These are phyloP conservation scores for Royoungia palumana DNA, from an alignment of 768 basidiomycete genomes.

Conservation along the genomic window DNA sequence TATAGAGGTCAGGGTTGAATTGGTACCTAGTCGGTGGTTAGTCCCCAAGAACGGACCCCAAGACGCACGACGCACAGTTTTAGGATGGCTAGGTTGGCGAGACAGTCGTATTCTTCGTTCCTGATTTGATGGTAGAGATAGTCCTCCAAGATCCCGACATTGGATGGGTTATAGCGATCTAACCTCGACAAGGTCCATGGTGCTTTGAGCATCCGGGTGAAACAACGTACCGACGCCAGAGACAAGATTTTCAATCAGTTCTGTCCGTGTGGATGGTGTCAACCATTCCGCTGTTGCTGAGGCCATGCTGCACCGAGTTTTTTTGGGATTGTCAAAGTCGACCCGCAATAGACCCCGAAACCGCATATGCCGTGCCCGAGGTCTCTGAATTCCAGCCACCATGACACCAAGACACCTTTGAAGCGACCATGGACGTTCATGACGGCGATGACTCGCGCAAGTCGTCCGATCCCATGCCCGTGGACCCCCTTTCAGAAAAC, in stretches of 20 bases:
- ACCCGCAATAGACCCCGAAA: conserved; percentile 7
- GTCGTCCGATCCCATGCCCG: conserved; percentile 7
- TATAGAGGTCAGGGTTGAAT: conserved; percentile 91
- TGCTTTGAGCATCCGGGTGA: background rate
- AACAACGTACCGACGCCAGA: conserved; percentile 75
- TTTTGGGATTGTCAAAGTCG: conserved; percentile 3
- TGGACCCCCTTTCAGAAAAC: conserved; percentile 5
- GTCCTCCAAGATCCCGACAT: conserved; percentile 90
- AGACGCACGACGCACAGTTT: conserved; percentile 61
- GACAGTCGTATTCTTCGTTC: conserved; percentile 87
- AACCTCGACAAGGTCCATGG: conserved; percentile 3
- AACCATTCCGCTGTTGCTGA: conserved; percentile 59
- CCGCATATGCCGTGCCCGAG: background rate
- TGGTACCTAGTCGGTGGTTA: conserved; percentile 64
- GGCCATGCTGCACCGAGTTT: conserved; percentile 18
- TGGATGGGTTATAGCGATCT: conserved; percentile 98
- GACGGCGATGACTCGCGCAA: conserved; percentile 5
- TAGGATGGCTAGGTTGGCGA: conserved; percentile 92
- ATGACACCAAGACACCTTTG: background rate
- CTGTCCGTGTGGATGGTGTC: conserved; percentile 72
- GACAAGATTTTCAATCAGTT: conserved; percentile 87
- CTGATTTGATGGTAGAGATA: conserved; percentile 94
- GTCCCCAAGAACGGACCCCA: background rate
- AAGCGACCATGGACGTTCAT: conserved; percentile 16
- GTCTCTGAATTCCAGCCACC: no score